Conservation (phyloP, 1,284 basidiomycete genomes). For the Cronartium quercuum region DNA sequence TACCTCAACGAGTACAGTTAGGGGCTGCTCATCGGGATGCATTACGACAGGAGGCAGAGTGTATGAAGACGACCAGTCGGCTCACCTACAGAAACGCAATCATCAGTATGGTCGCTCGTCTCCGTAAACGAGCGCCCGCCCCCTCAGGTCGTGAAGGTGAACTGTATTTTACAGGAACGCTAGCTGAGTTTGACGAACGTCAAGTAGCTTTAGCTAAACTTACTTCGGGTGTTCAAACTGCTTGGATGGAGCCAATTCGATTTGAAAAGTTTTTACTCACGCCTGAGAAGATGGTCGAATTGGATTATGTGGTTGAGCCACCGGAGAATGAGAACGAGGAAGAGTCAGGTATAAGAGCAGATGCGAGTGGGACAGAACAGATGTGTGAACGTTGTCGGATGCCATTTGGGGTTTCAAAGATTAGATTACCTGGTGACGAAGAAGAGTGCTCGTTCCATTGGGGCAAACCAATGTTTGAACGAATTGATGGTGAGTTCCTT, state of each 20-base stretch:
- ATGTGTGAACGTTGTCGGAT: slow-evolving; percentile 72
- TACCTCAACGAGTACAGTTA: slow-evolving; percentile 55
- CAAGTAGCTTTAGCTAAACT: neutral
- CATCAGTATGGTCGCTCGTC: slow-evolving; percentile 63
- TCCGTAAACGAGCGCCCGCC: slow-evolving; percentile 66
- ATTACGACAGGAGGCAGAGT: slow-evolving; percentile 66
- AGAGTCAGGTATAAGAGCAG: too few relatives aligned
- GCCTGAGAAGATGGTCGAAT: slow-evolving; percentile 58
- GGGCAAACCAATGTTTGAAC: slow-evolving; percentile 62
- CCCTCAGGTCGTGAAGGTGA: slow-evolving; percentile 41
- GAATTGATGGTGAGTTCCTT: slow-evolving; percentile 57
- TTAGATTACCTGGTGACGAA: slow-evolving; percentile 55
- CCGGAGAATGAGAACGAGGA: slow-evolving; percentile 60
- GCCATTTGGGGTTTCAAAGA: slow-evolving; percentile 58
- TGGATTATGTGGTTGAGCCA: slow-evolving; percentile 66
- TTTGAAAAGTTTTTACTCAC: slow-evolving; percentile 61
- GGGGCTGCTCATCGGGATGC: slow-evolving; percentile 63
- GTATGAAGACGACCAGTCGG: slow-evolving; percentile 65
- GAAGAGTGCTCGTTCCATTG: slow-evolving; percentile 74
- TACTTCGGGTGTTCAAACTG: slow-evolving; percentile 37
- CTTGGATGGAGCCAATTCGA: slow-evolving; percentile 55
- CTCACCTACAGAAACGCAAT: slow-evolving; percentile 71
- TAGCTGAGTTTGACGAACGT: slow-evolving; percentile 1
- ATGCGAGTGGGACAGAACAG: slow-evolving; percentile 59
- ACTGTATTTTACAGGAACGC: slow-evolving; percentile 11